Evolutionary conservation across 192 early-diverging fungal species (phyloP).

Genomic region (Martensiomyces pterosporus): DNA sequence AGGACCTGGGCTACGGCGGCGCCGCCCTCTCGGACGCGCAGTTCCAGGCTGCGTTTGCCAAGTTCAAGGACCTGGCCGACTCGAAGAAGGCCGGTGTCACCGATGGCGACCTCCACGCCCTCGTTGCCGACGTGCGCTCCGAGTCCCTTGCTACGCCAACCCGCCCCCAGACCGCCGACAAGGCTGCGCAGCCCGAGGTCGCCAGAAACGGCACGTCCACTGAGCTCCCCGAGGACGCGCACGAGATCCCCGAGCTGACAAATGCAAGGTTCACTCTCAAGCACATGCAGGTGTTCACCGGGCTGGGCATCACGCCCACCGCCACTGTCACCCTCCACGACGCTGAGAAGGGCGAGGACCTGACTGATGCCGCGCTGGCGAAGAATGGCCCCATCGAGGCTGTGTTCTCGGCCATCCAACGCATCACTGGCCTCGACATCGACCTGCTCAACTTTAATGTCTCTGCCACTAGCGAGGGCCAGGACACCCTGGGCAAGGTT

Average conservation of each 20-base stretch:
- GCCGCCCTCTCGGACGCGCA: conserved; percentile 55
- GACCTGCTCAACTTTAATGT: conserved; percentile 83
- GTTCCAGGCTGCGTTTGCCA: conserved; percentile 77
- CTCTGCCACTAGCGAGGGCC: conserved; percentile 78
- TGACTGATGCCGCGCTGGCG: conserved; percentile 76
- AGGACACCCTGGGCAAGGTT: conserved; percentile 86
- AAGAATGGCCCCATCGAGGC: conserved; percentile 84
- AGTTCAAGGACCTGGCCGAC: conserved; percentile 93
- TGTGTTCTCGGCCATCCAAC: conserved; percentile 85
- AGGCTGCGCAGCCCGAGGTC: too few relatives aligned
- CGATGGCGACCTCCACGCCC: conserved; percentile 84
- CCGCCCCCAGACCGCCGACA: background rate
- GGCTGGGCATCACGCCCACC: conserved; percentile 66
- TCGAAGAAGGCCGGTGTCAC: conserved; percentile 78
- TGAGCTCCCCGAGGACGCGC: conserved; percentile 1
- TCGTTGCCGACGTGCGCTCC: conserved; percentile 74
- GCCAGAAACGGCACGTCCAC: background rate
- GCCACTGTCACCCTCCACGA: conserved; percentile 78
- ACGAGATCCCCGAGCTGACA: conserved; percentile 3
- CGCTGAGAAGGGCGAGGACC: conserved; percentile 35
- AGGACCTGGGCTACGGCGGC: conserved; percentile 69
- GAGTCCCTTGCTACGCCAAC: conserved; percentile 5
- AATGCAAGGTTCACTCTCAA: conserved; percentile 57
- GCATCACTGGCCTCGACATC: conserved; percentile 67
- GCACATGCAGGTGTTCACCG: conserved; percentile 76